Percentiles rank a stretch among this genome's conserved stretches.
Evolutionary conservation across 2,329 filamentous ascomycete species (phyloP).

Genomic region (Sarocladium strictum): DNA sequence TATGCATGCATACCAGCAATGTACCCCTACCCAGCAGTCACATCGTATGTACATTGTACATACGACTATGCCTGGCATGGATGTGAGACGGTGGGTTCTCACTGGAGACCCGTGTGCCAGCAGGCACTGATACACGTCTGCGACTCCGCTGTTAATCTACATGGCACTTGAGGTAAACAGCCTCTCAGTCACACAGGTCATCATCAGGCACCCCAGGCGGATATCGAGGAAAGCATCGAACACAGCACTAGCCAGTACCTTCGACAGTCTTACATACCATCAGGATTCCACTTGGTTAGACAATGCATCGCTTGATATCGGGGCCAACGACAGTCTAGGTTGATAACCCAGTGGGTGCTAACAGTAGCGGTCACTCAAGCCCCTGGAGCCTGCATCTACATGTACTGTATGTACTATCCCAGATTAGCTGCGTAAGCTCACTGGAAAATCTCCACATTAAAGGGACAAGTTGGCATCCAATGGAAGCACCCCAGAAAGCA

Average conservation of each 20-base stretch:
- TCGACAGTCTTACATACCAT: too few relatives aligned
- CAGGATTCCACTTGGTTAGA: background rate
- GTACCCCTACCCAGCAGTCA: background rate
- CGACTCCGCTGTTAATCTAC: constrained; percentile 4
- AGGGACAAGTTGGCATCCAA: background rate
- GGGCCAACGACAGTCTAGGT: background rate
- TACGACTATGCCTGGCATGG: background rate
- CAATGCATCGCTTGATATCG: background rate
- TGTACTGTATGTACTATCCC: too few relatives aligned
- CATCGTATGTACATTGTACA: background rate
- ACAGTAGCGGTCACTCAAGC: background rate
- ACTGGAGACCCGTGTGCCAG: background rate
- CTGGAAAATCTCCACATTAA: background rate
- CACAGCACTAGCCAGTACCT: too few relatives aligned
- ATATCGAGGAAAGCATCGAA: background rate
- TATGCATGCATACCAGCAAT: background rate
- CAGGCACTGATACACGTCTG: constrained; percentile 1
- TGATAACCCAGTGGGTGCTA: background rate
- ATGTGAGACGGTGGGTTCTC: background rate
- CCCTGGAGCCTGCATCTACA: constrained; percentile 1
- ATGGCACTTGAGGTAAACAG: background rate
- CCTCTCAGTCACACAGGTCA: background rate
- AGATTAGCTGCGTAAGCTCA: constrained; percentile 5
- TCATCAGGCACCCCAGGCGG: background rate
- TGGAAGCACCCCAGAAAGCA: constrained; percentile 7